These are phyloP conservation scores for Cyberlindnera japonica DNA, from an alignment of 805 yeast species.

Conservation along the genomic window DNA sequence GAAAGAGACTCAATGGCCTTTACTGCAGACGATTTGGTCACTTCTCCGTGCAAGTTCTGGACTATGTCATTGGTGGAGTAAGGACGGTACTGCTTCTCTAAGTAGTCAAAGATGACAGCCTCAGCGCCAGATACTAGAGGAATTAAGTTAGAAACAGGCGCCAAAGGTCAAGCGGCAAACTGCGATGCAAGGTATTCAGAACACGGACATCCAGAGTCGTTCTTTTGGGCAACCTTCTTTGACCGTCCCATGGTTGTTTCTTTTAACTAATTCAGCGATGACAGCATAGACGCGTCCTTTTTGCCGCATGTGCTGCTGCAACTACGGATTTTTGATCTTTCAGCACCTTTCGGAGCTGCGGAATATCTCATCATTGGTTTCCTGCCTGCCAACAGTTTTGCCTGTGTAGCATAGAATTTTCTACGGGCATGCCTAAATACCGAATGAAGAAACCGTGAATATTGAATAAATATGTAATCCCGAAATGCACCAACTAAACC, in stretches of 20 bases:
- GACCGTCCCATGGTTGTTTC: no score
- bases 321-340: background rate
- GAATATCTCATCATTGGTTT: no score
- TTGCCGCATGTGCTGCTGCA: background rate
- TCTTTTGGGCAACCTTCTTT: no score
- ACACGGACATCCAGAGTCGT: slow-evolving; percentile 1
- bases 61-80: slow-evolving; percentile 45
- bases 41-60: slow-evolving; percentile 40
- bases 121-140: slow-evolving; percentile 29
- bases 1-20: slow-evolving; percentile 37
- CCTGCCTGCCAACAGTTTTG: no score
- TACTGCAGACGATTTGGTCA: slow-evolving; percentile 33
- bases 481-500: background rate
- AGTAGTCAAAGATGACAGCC: slow-evolving; percentile 33
- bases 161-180: background rate
- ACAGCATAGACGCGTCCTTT: no score
- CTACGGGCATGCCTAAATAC: no score
- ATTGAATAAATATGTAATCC: slow-evolving; percentile 4
- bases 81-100: slow-evolving; percentile 44
- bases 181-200: background rate
- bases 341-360: background rate
- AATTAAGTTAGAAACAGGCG: background rate
- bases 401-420: no score
- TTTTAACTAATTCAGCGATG: no score
- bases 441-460: slow-evolving; percentile 3